These are phyloP conservation scores for Asterophora lycoperdoides DNA, from an alignment of 768 basidiomycete genomes.

Conservation along the genomic window DNA sequence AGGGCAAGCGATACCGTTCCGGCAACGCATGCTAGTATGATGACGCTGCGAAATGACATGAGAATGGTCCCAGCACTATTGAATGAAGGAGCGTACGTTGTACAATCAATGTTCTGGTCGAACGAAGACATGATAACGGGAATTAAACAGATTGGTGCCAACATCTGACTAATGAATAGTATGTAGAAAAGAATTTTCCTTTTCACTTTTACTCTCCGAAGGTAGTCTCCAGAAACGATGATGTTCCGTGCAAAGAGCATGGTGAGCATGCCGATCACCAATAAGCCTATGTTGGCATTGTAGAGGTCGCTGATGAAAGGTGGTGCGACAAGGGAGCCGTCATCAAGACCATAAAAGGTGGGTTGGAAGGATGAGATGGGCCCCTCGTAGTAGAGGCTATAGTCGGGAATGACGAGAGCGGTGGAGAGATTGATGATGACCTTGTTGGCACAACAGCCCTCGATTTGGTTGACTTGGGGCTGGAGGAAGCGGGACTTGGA, in stretches of 20 bases:
- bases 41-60: conserved; percentile 24
- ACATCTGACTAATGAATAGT: conserved; percentile 50
- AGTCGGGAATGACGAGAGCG: conserved; percentile 45
- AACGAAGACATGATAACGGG: conserved; percentile 47
- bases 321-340: conserved; percentile 57
- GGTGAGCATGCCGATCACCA: conserved; percentile 46
- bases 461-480: conserved; percentile 31
- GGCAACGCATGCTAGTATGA: conserved; percentile 33
- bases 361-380: conserved; percentile 46
- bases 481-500: conserved; percentile 20
- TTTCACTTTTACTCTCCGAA: conserved; percentile 52
- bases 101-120: conserved; percentile 37
- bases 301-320: conserved; percentile 41
- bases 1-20: conserved; percentile 36
- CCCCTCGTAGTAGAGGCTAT: conserved; percentile 36
- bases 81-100: conserved; percentile 34
- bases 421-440: conserved; percentile 50
- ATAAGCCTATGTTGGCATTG: conserved; percentile 37
- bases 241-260: conserved; percentile 53
- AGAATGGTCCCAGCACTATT: background rate
- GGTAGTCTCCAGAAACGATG: conserved; percentile 44
- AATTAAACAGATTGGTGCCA: conserved; percentile 42
- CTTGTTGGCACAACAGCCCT: conserved; percentile 35
- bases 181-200: conserved; percentile 56
- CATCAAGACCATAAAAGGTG: conserved; percentile 39